Percentiles rank a stretch among this genome's conserved stretches.
These are phyloP conservation scores for Pyrenopolyporus hunteri DNA, from an alignment of 495 filamentous ascomycete species.

Conservation along the genomic window DNA sequence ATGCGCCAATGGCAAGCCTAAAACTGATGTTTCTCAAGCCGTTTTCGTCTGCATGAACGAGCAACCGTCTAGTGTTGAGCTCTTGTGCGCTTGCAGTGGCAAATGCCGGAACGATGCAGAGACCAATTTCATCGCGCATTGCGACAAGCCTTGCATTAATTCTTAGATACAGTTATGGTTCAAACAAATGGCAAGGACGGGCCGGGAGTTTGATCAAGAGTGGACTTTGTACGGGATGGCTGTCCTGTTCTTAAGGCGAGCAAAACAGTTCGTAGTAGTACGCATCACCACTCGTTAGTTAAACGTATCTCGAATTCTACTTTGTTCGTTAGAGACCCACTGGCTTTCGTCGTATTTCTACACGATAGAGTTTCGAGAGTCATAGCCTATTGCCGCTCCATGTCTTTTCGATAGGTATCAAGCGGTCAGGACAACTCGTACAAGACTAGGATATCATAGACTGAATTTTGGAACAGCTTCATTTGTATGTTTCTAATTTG, in stretches of 20 bases:
- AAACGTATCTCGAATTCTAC: slow-evolving; percentile 7
- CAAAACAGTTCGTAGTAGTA: slow-evolving; percentile 11
- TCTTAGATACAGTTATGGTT: not conserved
- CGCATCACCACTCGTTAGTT: slow-evolving; percentile 18
- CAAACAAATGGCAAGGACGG: not conserved
- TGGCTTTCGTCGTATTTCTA: not conserved
- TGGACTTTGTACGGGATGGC: slow-evolving; percentile 11
- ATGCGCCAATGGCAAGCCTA: slow-evolving; percentile 46
- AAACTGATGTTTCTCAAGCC: slow-evolving; percentile 47
- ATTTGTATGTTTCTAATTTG: too few relatives aligned
- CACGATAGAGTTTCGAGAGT: too few relatives aligned
- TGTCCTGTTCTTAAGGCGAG: slow-evolving; percentile 10
- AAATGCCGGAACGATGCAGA: slow-evolving; percentile 48
- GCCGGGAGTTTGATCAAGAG: slow-evolving; percentile 1
- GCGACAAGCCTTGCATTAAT: slow-evolving; percentile 43
- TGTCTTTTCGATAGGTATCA: too few relatives aligned
- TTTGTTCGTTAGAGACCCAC: not conserved
- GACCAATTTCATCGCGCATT: slow-evolving; percentile 41
- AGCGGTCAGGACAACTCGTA: too few relatives aligned
- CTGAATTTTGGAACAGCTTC: too few relatives aligned
- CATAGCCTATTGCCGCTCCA: not conserved
- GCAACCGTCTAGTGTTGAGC: slow-evolving; percentile 41
- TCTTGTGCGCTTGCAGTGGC: slow-evolving; percentile 48
- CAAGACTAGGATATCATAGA: too few relatives aligned
- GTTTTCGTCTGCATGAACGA: slow-evolving; percentile 51